A percentile compares a stretch with the other conserved stretches of the same genome.
Evolutionary conservation across 2,329 filamentous ascomycete genomes (phyloP).

Genomic region (Bipolaris gigantea): DNA sequence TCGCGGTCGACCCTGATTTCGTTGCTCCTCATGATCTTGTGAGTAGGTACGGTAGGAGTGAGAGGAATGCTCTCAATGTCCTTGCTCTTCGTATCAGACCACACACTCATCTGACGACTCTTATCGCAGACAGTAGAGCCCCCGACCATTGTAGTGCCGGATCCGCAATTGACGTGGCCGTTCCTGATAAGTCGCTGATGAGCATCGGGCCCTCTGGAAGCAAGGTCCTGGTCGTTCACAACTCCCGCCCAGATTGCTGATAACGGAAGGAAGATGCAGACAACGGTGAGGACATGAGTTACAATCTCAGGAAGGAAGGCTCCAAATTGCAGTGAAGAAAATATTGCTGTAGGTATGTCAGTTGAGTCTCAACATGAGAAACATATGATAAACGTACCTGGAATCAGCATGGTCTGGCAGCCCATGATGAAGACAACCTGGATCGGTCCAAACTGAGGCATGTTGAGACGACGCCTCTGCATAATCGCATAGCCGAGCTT

Average conservation of each 20-base stretch:
- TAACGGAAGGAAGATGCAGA: constrained; percentile 65
- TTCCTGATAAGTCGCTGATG: constrained; percentile 34
- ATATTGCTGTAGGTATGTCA: constrained; percentile 55
- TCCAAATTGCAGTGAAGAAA: constrained; percentile 61
- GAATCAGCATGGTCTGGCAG: constrained; percentile 66
- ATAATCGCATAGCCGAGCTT: constrained; percentile 63
- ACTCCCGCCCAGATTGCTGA: constrained; percentile 66
- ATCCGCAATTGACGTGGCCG: constrained; percentile 23
- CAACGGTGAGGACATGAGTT: constrained; percentile 59
- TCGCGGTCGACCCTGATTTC: constrained; percentile 28
- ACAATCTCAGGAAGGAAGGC: constrained; percentile 56
- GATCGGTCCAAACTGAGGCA: constrained; percentile 65
- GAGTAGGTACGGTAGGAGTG: constrained; percentile 2
- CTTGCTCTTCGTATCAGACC: constrained; percentile 21
- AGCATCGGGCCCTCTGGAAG: constrained; percentile 24
- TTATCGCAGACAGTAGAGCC: constrained; percentile 21
- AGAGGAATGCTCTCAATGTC: constrained; percentile 17
- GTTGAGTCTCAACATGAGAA: constrained; percentile 4
- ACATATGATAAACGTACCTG: constrained; percentile 49
- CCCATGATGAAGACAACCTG: constrained; percentile 69
- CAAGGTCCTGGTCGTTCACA: constrained; percentile 27
- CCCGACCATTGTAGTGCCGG: constrained; percentile 7
- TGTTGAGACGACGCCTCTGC: constrained; percentile 58
- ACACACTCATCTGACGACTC: constrained; percentile 21
- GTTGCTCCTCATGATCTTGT: constrained; percentile 12